Evolutionary conservation across 768 basidiomycete species (phyloP).

Genomic region (Termitomyces sp.): DNA sequence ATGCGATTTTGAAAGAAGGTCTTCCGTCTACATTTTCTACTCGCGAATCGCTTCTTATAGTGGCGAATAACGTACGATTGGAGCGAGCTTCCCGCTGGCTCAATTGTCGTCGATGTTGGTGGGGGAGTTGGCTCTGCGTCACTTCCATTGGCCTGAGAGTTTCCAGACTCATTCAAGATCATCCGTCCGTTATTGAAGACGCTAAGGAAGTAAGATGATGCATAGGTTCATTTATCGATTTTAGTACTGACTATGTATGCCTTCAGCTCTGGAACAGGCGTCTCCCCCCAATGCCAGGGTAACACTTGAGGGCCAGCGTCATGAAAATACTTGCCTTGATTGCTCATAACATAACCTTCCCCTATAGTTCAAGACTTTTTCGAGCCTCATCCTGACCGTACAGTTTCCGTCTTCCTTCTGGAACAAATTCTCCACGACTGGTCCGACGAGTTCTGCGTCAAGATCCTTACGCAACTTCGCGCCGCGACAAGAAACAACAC

Average conservation of each 20-base stretch:
- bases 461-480: constrained; percentile 2
- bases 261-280: neutral
- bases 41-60: neutral
- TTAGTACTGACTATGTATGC: neutral
- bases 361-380: constrained; percentile 9
- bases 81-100: constrained; percentile 1
- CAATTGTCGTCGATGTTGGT: constrained; percentile 29
- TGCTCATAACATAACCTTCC: neutral
- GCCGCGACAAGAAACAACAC: neutral
- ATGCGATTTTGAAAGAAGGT: constrained; percentile 16
- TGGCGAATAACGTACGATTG: constrained; percentile 2
- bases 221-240: too few species aligned
- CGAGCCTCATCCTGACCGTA: neutral
- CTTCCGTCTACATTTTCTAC: neutral
- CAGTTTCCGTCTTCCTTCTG: constrained; percentile 1
- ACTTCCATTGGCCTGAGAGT: constrained; percentile 21
- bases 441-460: constrained; percentile 4
- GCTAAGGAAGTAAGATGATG: constrained; percentile 10
- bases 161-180: constrained; percentile 26
- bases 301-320: constrained; percentile 2
- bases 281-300: neutral
- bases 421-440: constrained; percentile 7
- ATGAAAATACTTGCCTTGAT: neutral
- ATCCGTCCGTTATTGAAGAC: constrained; percentile 17
- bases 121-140: constrained; percentile 26